Evolutionary conservation across 2,329 filamentous ascomycete genomes (phyloP).

Genomic region (Diplodia corticola): DNA sequence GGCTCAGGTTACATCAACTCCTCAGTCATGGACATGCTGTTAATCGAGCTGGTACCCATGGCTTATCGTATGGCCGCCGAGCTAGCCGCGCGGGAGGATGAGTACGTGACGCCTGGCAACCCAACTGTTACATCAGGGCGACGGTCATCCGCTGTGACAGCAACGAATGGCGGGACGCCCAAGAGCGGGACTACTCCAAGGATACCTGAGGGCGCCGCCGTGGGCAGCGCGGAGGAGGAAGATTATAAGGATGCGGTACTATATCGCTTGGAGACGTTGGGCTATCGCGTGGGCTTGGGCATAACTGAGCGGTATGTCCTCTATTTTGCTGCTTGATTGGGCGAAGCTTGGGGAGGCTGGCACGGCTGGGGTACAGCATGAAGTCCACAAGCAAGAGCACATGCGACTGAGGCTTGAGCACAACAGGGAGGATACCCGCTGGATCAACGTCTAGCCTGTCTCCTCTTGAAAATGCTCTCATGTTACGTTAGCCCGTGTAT

Average conservation of each 20-base stretch:
- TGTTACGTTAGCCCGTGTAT: background rate
- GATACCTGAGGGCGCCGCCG: conserved; percentile 24
- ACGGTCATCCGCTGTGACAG: conserved; percentile 30
- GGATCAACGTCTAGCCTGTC: background rate
- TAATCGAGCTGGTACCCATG: conserved; percentile 96
- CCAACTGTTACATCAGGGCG: conserved; percentile 29
- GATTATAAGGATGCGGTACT: conserved; percentile 83
- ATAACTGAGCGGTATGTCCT: conserved; percentile 77
- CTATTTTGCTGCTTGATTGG: background rate
- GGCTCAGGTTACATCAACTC: conserved; percentile 67
- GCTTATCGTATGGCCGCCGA: conserved; percentile 82
- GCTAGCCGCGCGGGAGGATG: conserved; percentile 55
- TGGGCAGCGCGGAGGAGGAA: conserved; percentile 64
- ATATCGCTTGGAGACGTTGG: conserved; percentile 77
- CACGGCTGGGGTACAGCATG: too few species aligned
- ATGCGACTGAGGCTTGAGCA: background rate
- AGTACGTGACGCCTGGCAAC: conserved; percentile 34
- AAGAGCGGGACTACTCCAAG: conserved; percentile 24
- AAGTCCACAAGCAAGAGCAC: background rate
- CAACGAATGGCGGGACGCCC: conserved; percentile 8
- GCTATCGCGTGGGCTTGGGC: conserved; percentile 90
- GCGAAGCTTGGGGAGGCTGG: background rate
- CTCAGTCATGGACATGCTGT: conserved; percentile 87
- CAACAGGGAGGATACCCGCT: background rate
- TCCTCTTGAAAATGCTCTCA: background rate